Evolutionary conservation across 768 basidiomycete genomes (phyloP), one percentile per base, ranked within the genome.

Genomic region (Auricularia cornea): DNA sequence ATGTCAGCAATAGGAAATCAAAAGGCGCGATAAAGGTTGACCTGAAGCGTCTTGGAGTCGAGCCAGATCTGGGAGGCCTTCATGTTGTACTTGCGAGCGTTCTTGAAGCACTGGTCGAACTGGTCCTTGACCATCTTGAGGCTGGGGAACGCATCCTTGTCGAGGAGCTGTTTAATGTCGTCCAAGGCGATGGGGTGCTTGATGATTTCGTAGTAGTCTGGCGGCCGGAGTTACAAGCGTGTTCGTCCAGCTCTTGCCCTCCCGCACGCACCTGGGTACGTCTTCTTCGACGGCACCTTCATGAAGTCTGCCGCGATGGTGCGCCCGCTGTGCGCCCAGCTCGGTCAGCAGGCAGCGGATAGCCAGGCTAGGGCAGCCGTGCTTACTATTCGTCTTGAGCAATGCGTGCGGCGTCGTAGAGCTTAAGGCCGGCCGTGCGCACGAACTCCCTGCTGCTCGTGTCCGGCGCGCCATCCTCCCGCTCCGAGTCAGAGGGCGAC

Each of bases 141-240:
- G 14, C 85, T 82, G 16, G 78, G 67, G 69, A 94, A 94, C 14
- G 66, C 70, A 63, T 79, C 77, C 60, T 77, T 75, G 56, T 89
- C 86, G 30, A 94, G 80, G 69, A 84, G 82, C 68, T 84, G 82
- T 81, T 92, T 92, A 77, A 97, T 93, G 66, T 95, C 92, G 52
- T 92, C 89, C 60, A 97, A 79, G 30, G 91, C 87, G 68, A 97
- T 92, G 32, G 95, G 94, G 29, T 83, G 79, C 68, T 85, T 79
- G 71, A 95, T 96, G 67, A 87, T 65, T 28, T 74, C 71, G 75
- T 95, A 97, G 76, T 98, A 98, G 77, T 95, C 94, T 44, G 92
- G 35, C 35, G 16, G 54, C 54, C 54, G 54, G 54, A 31, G 54
- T 57, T 57, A 57, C 18, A 57, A 57, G 28, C 54, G 54, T 26